Percentiles rank a stretch among this genome's conserved stretches.
Evolutionary conservation across 176 grass and related monocot species (phyloP).

Genomic region (Eragrostis curvula): DNA sequence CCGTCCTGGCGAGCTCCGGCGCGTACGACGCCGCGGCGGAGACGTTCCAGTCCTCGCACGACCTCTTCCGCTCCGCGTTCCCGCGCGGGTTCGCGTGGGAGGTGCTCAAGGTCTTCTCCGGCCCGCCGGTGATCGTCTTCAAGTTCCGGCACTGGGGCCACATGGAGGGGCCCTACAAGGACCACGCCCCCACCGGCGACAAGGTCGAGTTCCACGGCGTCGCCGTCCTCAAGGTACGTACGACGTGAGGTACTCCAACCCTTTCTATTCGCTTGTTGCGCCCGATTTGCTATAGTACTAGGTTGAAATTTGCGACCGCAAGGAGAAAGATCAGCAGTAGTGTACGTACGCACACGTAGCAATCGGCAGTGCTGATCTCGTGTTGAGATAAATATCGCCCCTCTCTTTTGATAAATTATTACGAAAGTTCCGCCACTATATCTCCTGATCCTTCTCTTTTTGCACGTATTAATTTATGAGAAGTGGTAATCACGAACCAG

Average conservation of each 20-base stretch:
- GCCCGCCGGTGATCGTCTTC: constrained; percentile 66
- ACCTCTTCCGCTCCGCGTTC: constrained; percentile 66
- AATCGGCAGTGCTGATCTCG: background rate
- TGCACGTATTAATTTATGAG: background rate
- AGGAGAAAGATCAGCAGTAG: background rate
- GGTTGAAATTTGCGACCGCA: background rate
- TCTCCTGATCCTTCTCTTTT: too few species aligned
- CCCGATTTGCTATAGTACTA: background rate
- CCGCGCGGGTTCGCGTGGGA: constrained; percentile 93
- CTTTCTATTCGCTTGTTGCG: background rate
- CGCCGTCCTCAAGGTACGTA: constrained; percentile 73
- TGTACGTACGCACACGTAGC: background rate
- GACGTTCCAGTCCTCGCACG: constrained; percentile 92
- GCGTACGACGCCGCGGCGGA: constrained; percentile 73
- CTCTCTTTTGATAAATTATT: background rate
- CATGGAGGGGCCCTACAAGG: constrained; percentile 82
- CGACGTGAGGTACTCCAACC: background rate
- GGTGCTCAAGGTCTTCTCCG: constrained; percentile 72
- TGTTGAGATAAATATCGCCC: background rate
- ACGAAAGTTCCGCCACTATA: background rate
- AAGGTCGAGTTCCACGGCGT: constrained; percentile 77
- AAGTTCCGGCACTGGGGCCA: constrained; percentile 96
- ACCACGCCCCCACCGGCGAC: constrained; percentile 65
- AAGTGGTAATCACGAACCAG: background rate
- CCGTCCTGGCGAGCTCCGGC: constrained; percentile 54